Base-by-base conservation (phyloP, 768 basidiomycete species). In the Rhizopogon sp. region DNA sequence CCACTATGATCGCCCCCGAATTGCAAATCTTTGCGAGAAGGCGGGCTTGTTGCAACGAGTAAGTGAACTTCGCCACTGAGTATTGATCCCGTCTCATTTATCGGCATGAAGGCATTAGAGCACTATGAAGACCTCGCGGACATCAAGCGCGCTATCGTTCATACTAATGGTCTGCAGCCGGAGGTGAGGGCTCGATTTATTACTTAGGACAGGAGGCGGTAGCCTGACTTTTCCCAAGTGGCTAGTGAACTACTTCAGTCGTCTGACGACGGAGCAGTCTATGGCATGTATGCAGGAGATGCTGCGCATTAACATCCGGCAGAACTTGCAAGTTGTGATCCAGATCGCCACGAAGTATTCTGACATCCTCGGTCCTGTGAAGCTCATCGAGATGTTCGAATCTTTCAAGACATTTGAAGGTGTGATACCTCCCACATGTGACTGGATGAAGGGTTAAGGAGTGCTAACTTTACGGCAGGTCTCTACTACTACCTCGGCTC, bases 281-380 rank as follows among this genome's bases (percentile, higher is more conserved):
- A 88, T 98, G 81, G 87, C 85, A 5, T 98, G 93, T 71, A 75
- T 99, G 73, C 86, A 98, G 62, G 97, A 99, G 74, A 98, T 98
- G 97, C 81, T 99, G 52, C 80, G 85, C 44, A 84, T 95, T 62
- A 98, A 99, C 73, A 97, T 99, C 61, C 89, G 96, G 44, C 95
- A 98, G 75, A 99, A 98, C 72, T 77, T 98, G 40, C 93, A 97
- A 66, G 83, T 95, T 51, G 97, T 94, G 49, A 88, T 98, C 54
- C 95, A 98, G 72, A 92, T 98, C 61, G 94, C 96, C 14, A 98
- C 95, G 54, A 98, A 98, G 74, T 99, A 98, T 72, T 98, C 95
- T 6, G 97, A 98, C 62, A 89, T 99, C 54, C 83, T 99, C 49
- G 97, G 97, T 1, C 93, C 97, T 28, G 87, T 97, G 71, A 96